Percentiles rank a stretch among this genome's conserved stretches.
phyloP scores from a whole-genome alignment of 305 asterid species.

The Ilex paraguariensis region DNA sequence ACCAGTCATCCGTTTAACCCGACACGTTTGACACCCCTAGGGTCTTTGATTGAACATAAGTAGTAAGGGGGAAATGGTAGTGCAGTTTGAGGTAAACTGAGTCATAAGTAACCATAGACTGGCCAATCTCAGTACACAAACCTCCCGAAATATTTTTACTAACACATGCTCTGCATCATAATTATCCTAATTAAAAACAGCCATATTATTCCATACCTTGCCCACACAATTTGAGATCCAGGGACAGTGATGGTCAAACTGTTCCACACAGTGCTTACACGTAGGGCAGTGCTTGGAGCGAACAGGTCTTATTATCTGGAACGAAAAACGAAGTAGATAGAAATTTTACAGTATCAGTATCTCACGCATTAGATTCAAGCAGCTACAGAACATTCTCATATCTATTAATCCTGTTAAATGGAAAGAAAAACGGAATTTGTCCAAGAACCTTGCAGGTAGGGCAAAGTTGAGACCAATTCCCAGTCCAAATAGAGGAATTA shows the following conservation, averaged over 20 bases:
- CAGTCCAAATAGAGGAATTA: constrained; percentile 62
- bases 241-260: constrained; percentile 98
- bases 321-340: constrained; percentile 4
- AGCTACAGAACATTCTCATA: constrained; percentile 4
- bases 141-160: no score
- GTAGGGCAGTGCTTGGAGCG: constrained; percentile 97
- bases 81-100: no score
- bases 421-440: constrained; percentile 11
- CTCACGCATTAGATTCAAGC: no score
- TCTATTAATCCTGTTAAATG: constrained; percentile 8
- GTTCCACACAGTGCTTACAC: constrained; percentile 92
- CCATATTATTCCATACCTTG: constrained; percentile 45
- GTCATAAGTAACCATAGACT: no score
- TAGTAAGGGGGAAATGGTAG: no score
- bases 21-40: no score
- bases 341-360: background rate
- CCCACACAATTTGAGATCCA: constrained; percentile 99
- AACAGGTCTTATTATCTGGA: constrained; percentile 83
- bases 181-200: constrained; percentile 5
- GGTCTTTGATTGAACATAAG: no score
- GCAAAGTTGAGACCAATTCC: constrained; percentile 97
- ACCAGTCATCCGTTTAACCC: no score
- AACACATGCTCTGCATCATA: no score
- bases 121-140: no score
- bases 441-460: constrained; percentile 94